These are phyloP conservation scores for Colletotrichum filicis DNA, from an alignment of 2,329 filamentous ascomycete species.

Conservation along the genomic window DNA sequence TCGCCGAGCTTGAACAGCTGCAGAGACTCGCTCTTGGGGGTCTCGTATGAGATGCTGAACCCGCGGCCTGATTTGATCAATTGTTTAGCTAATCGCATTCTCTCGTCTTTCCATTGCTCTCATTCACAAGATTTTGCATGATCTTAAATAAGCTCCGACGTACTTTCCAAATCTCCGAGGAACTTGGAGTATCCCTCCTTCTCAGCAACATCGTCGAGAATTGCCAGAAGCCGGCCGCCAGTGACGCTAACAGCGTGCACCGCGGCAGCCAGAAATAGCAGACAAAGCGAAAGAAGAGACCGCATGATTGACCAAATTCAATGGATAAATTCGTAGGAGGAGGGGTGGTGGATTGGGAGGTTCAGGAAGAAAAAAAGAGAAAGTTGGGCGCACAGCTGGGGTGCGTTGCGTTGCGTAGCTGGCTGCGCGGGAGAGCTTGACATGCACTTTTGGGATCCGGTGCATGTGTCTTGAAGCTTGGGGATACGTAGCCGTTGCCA, in stretches of 20 bases:
- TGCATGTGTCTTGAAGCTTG: conserved; percentile 39
- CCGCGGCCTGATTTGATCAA: conserved; percentile 73
- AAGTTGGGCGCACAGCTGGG: conserved; percentile 37
- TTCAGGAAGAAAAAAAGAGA: conserved; percentile 33
- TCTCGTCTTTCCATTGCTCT: conserved; percentile 5
- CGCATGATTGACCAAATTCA: conserved; percentile 67
- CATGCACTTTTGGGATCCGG: conserved; percentile 29
- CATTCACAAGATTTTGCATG: not conserved
- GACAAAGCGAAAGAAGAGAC: conserved; percentile 77
- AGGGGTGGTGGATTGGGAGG: not conserved
- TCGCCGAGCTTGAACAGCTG: conserved; percentile 88
- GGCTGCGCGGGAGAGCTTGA: conserved; percentile 33
- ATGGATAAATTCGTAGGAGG: conserved; percentile 22
- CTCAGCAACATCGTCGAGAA: conserved; percentile 85
- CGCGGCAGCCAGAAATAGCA: conserved; percentile 73
- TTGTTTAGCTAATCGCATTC: conserved; percentile 38
- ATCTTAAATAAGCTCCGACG: conserved; percentile 38
- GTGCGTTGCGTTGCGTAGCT: conserved; percentile 29
- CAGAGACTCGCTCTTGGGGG: conserved; percentile 82
- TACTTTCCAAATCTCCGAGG: conserved; percentile 77
- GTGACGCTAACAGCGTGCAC: conserved; percentile 82
- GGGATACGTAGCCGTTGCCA: conserved; percentile 40
- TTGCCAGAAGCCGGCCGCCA: conserved; percentile 86
- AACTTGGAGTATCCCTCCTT: conserved; percentile 88
- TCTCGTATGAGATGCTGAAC: conserved; percentile 83